Percentiles rank a stretch among this genome's conserved stretches.
Evolutionary conservation across 163 green algal species (phyloP).

Genomic region (Botryococcus braunii): DNA sequence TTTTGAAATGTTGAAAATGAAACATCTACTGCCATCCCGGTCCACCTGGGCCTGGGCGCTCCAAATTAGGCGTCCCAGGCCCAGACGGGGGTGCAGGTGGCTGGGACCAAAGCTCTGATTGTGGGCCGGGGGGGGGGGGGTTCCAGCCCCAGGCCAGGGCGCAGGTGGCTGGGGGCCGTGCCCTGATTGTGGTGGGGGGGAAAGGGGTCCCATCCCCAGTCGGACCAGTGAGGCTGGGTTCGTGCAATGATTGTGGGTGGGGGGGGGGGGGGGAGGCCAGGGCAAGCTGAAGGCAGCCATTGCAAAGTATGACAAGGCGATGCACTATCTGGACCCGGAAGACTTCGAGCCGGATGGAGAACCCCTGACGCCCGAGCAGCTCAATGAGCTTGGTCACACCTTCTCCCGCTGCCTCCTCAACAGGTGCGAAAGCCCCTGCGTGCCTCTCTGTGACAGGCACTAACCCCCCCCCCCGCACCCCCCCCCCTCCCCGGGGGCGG

Average conservation of each 20-base stretch:
- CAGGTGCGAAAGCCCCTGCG: slow-evolving; percentile 6
- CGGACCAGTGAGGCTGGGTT: background rate
- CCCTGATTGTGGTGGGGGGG: background rate
- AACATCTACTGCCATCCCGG: too few relatives aligned
- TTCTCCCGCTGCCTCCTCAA: slow-evolving; percentile 27
- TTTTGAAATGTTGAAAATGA: too few relatives aligned
- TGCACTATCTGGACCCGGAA: slow-evolving; percentile 25
- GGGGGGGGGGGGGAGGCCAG: background rate
- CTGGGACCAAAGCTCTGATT: background rate
- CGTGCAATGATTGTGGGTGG: background rate
- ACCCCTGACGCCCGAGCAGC: slow-evolving; percentile 3
- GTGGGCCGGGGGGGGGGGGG: background rate
- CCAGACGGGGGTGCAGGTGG: too few relatives aligned
- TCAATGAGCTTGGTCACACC: slow-evolving; percentile 10
- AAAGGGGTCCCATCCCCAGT: background rate
- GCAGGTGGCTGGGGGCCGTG: too few relatives aligned
- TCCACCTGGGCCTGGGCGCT: too few relatives aligned
- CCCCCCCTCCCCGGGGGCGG: too few relatives aligned
- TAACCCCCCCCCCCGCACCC: too few relatives aligned
- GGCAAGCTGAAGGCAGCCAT: slow-evolving; percentile 14
- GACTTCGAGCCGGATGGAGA: background rate
- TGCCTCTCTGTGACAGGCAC: too few relatives aligned
- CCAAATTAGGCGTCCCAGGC: too few relatives aligned
- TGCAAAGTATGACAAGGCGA: slow-evolving; percentile 25
- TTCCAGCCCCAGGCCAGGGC: too few relatives aligned